Conservation (phyloP, 768 basidiomycete species). For the Baorangia bicolor region DNA sequence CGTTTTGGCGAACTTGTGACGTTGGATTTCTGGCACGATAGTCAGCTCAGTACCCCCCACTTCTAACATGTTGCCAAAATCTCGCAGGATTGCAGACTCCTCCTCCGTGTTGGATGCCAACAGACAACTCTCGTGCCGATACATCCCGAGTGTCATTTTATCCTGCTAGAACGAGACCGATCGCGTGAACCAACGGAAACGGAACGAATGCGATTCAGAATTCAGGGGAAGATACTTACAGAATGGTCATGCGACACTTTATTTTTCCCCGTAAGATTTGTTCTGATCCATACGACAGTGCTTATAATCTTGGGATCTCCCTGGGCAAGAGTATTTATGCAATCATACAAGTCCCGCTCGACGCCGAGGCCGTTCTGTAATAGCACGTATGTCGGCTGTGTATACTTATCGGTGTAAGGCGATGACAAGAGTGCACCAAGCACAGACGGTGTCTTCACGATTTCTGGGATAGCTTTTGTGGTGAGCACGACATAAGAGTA, state of each 20-base stretch:
- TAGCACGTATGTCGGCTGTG: conserved; percentile 60
- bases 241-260: conserved; percentile 51
- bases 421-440: conserved; percentile 54
- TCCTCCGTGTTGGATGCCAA: conserved; percentile 40
- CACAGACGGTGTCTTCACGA: conserved; percentile 53
- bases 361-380: conserved; percentile 68
- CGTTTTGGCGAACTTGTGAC: conserved; percentile 61
- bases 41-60: conserved; percentile 47
- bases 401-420: conserved; percentile 43
- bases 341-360: conserved; percentile 62
- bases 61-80: conserved; percentile 44
- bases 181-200: background rate
- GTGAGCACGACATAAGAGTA: conserved; percentile 68
- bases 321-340: conserved; percentile 42
- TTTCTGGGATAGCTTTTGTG: conserved; percentile 72
- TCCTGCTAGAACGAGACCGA: conserved; percentile 27
- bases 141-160: conserved; percentile 51
- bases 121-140: conserved; percentile 44
- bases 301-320: conserved; percentile 52
- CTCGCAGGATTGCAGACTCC: conserved; percentile 44
- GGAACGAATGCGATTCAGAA: background rate
- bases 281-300: conserved; percentile 53
- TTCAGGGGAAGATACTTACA: conserved; percentile 36
- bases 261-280: conserved; percentile 47
- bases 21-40: conserved; percentile 59